These are phyloP conservation scores for Beauveria asiatica DNA, from an alignment of 2,329 filamentous ascomycete genomes.

Conservation along the genomic window DNA sequence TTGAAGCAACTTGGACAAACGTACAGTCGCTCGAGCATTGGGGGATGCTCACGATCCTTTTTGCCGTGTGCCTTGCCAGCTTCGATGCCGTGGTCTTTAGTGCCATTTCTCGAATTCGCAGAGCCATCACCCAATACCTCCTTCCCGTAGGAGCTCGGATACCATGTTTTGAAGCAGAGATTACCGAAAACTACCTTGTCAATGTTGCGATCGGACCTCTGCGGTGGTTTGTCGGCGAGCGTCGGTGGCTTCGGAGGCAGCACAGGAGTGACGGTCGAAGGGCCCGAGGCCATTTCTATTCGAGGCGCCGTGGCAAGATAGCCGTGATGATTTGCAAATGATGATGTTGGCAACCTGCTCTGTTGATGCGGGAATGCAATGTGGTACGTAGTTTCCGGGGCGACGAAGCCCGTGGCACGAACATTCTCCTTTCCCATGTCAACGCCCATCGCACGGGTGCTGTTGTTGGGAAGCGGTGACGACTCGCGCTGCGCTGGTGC, in stretches of 20 bases:
- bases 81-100: conserved; percentile 18
- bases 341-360: conserved; percentile 19
- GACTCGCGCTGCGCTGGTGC: background rate
- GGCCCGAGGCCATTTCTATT: conserved; percentile 20
- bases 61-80: conserved; percentile 22
- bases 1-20: conserved; percentile 93
- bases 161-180: conserved; percentile 82
- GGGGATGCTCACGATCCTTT: conserved; percentile 27
- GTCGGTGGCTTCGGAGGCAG: conserved; percentile 27
- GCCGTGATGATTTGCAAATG: conserved; percentile 27
- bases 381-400: conserved; percentile 34
- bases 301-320: conserved; percentile 24
- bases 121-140: conserved; percentile 51
- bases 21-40: conserved; percentile 61
- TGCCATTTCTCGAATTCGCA: conserved; percentile 20
- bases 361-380: conserved; percentile 25
- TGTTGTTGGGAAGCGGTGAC: conserved; percentile 6
- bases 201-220: conserved; percentile 62
- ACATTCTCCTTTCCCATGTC: conserved; percentile 18
- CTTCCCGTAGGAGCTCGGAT: conserved; percentile 81
- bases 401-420: conserved; percentile 28
- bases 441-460: conserved; percentile 17
- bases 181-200: conserved; percentile 80
- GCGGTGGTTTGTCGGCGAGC: conserved; percentile 25
- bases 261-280: conserved; percentile 24